These are phyloP conservation scores for Colletotrichum coccodes DNA, from an alignment of 2,329 filamentous ascomycete genomes.

Conservation along the genomic window DNA sequence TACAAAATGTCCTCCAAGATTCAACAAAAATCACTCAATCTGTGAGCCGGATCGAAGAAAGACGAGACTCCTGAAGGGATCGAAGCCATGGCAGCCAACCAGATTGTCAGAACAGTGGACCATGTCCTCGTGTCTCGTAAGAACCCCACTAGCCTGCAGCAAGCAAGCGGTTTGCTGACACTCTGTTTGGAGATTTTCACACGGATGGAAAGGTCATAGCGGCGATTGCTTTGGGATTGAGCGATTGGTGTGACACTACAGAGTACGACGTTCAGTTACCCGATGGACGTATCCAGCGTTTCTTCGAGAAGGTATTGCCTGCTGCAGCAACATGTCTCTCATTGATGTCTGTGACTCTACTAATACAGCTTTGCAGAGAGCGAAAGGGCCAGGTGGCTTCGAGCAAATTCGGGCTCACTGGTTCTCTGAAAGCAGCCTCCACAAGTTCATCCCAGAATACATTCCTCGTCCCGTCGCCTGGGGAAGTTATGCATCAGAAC, in stretches of 20 bases:
- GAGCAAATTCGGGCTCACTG: neutral
- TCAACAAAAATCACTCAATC: neutral
- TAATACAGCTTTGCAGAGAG: neutral
- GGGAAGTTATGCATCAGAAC: slow-evolving; percentile 31
- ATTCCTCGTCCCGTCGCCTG: neutral
- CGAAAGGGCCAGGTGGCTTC: neutral
- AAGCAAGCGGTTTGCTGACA: neutral
- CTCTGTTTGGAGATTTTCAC: neutral
- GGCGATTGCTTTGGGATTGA: slow-evolving; percentile 32
- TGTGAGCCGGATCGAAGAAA: too few species aligned
- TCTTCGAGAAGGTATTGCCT: neutral
- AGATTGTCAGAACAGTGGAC: neutral
- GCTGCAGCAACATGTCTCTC: neutral
- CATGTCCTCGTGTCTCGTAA: too few species aligned
- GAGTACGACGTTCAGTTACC: slow-evolving; percentile 20
- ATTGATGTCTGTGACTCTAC: neutral
- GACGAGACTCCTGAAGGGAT: neutral
- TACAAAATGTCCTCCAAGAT: neutral
- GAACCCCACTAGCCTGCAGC: too few species aligned
- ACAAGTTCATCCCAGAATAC: neutral
- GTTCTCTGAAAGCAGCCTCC: neutral
- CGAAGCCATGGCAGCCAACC: neutral
- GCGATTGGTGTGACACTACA: slow-evolving; percentile 31
- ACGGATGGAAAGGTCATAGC: neutral
- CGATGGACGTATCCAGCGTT: slow-evolving; percentile 15